Evolutionary conservation across 1,284 basidiomycete genomes (phyloP).

Genomic region (Blastosporella zonata): DNA sequence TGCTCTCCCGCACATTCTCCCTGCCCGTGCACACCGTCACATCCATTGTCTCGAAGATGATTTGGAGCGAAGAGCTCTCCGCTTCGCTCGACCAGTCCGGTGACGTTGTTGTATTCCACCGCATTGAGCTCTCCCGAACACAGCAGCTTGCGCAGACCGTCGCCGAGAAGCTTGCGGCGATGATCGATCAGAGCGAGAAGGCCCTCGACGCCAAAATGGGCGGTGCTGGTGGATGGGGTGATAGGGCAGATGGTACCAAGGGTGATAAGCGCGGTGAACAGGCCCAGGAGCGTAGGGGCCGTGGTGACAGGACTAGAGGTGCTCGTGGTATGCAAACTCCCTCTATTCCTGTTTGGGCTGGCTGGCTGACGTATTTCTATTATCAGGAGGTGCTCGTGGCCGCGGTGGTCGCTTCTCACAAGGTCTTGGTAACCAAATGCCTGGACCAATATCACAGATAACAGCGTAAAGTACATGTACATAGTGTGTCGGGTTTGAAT

Average conservation of each 20-base stretch:
- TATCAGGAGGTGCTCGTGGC: constrained; percentile 56
- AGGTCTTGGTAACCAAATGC: constrained; percentile 77
- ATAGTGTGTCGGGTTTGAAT: background rate
- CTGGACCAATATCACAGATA: constrained; percentile 32
- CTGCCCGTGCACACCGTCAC: constrained; percentile 80
- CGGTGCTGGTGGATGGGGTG: constrained; percentile 61
- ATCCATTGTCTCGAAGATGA: constrained; percentile 97
- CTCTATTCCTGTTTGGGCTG: background rate
- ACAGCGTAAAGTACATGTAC: constrained; percentile 6
- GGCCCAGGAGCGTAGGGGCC: constrained; percentile 67
- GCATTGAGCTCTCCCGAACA: constrained; percentile 84
- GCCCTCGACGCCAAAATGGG: constrained; percentile 88
- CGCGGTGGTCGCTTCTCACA: constrained; percentile 76
- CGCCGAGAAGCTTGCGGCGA: constrained; percentile 81
- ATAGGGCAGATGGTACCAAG: constrained; percentile 66
- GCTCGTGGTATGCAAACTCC: constrained; percentile 45
- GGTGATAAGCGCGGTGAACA: constrained; percentile 78
- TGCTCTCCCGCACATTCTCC: constrained; percentile 87
- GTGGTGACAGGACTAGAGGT: constrained; percentile 62
- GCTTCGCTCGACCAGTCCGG: constrained; percentile 92
- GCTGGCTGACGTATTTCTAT: constrained; percentile 1
- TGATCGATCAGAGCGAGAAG: constrained; percentile 98
- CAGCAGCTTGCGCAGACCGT: constrained; percentile 88
- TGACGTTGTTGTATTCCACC: constrained; percentile 87
- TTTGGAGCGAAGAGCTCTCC: constrained; percentile 95